Base-by-base conservation (phyloP, 1,284 basidiomycete species). In the Sanghuangporus sanghuang region DNA sequence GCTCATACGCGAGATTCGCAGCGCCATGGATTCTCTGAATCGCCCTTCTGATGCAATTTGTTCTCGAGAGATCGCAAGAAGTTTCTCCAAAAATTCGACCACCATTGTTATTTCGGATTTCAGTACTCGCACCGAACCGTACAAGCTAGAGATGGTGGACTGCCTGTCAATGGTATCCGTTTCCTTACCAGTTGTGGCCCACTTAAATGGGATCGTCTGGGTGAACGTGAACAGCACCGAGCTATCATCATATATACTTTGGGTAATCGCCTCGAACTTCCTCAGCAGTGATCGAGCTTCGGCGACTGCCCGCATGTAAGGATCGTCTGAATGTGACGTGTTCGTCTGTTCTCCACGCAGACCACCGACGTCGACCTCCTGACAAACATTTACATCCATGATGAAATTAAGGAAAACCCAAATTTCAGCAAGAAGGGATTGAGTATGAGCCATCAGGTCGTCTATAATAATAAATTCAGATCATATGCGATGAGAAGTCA, bases 341-440 rank as follows among this genome's bases (percentile, higher is more conserved):
- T 77, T 78, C 1, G 76, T 65, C 35, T 84, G 80, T 9, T 59
- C 62, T 63, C 81, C 77, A 21, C 78, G 80, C 67, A 90, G 80
- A 16, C 89, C 87, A 69, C 93, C 91, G 63, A 92, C 83, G 67
- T 91, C 89, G 59, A 92, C 84, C 71, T 90, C 85, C 48, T 84
- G 82, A 23, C 90, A 90, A 57, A 94, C 75, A 72, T 93, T 86
- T 63, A 93, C 79, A 68, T 90, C 85, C 23, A 85, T 80, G 40
- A 87, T 78, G 56, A 83, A 79, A 5, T 75, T 72, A 38, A 93
- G 75, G 60, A 89, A 82, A 7, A 79, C 72, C 3, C 85, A 80
- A 32, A 89, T 73, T 56, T 82, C 79, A 1, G 81, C 76, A 42
- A 89, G 72, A 36, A 84, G 74, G 49, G 76, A 79, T 71, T 79